Evolutionary conservation across 352 stramenopile genomes (phyloP).

Genomic region (Blastocystis sp.): DNA sequence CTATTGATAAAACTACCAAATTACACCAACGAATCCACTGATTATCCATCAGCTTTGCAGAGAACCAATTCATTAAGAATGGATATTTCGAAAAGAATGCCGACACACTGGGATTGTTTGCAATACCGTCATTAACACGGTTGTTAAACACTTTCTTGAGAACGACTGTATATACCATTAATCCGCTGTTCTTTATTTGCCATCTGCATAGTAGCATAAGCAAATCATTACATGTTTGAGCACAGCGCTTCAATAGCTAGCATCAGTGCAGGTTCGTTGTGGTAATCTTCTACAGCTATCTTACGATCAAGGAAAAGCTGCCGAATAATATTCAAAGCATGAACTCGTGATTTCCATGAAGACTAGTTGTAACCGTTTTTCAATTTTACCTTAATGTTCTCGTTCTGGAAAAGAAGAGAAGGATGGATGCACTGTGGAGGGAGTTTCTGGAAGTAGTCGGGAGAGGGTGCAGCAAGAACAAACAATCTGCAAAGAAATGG

Average conservation of each 20-base stretch:
- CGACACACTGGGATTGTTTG: background rate
- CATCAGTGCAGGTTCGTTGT: conserved; percentile 23
- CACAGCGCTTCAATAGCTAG: background rate
- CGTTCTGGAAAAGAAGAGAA: background rate
- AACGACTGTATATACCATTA: conserved; percentile 46
- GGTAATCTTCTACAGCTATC: conserved; percentile 19
- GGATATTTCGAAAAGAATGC: conserved; percentile 17
- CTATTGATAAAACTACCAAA: background rate
- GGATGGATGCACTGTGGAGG: conserved; percentile 13
- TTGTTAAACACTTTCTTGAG: conserved; percentile 32
- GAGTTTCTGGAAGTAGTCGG: conserved; percentile 38
- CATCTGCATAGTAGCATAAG: background rate
- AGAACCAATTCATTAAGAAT: background rate
- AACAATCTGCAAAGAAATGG: background rate
- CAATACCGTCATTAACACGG: background rate
- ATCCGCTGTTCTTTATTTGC: conserved; percentile 35
- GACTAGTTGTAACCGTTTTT: background rate
- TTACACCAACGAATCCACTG: background rate
- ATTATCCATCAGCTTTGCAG: background rate
- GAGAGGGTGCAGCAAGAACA: background rate
- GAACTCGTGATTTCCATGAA: conserved; percentile 22
- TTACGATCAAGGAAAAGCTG: conserved; percentile 27
- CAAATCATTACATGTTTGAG: background rate
- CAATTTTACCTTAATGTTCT: background rate
- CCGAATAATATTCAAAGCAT: conserved; percentile 48